A percentile compares a stretch with the other conserved stretches of the same genome.
These are phyloP conservation scores for Prunus fruticosa DNA, from an alignment of 306 rosid species.

Conservation along the genomic window DNA sequence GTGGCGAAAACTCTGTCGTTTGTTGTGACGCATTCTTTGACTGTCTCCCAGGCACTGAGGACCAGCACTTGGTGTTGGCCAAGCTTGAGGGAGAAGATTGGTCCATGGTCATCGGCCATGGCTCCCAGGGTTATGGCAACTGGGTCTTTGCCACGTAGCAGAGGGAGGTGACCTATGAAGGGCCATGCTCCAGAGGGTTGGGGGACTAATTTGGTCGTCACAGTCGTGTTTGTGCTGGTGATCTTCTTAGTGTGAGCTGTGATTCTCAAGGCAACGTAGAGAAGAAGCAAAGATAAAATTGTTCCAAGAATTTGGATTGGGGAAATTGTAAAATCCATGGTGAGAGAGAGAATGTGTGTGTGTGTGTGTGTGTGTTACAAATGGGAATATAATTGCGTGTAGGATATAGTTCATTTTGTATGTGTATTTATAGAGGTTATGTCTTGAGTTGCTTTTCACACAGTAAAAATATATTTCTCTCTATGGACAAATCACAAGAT, in stretches of 20 bases:
- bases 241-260: neutral
- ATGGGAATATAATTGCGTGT: neutral
- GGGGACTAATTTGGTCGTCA: conserved; percentile 1
- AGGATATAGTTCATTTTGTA: neutral
- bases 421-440: too few species aligned
- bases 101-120: conserved; percentile 27
- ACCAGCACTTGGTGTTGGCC: conserved; percentile 20
- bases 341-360: neutral
- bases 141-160: conserved; percentile 6
- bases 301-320: neutral
- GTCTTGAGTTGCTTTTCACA: too few species aligned
- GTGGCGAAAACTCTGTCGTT: conserved; percentile 29
- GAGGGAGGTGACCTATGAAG: conserved; percentile 32
- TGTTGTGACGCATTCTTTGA: conserved; percentile 22
- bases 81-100: conserved; percentile 24
- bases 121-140: conserved; percentile 22
- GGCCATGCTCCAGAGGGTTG: conserved; percentile 30
- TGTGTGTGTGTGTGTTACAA: neutral
- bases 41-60: conserved; percentile 23
- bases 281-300: neutral
- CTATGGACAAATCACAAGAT: too few species aligned
- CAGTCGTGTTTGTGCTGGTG: neutral
- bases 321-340: neutral
- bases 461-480: too few species aligned
- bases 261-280: neutral